Conservation (phyloP, 1,139 yeast genomes). For the Lodderomyces elongisporus region DNA sequence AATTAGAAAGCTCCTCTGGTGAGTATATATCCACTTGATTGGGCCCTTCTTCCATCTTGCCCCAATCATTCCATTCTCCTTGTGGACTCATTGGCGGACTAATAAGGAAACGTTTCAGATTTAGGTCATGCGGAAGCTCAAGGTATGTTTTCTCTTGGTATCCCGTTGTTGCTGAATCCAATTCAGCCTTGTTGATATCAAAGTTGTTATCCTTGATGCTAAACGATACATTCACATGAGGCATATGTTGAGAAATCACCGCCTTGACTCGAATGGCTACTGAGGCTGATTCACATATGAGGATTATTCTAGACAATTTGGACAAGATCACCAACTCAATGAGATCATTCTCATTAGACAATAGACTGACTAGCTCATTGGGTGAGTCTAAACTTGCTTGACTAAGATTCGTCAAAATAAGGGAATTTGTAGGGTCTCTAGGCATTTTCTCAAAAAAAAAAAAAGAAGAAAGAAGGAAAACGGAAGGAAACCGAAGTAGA, state of each 20-base stretch:
- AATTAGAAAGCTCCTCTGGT: conserved; percentile 39
- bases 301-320: conserved; percentile 31
- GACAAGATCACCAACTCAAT: conserved; percentile 32
- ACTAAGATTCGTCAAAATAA: conserved; percentile 32
- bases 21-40: conserved; percentile 31
- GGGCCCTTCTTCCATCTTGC: conserved; percentile 41
- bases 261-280: conserved; percentile 20
- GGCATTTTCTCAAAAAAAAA: not conserved
- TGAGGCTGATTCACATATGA: conserved; percentile 26
- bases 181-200: conserved; percentile 8
- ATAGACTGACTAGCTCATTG: conserved; percentile 18
- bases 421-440: conserved; percentile 33
- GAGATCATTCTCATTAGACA: conserved; percentile 22
- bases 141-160: conserved; percentile 24
- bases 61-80: conserved; percentile 45
- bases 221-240: conserved; percentile 19
- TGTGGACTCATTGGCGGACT: conserved; percentile 49
- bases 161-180: too few relatives aligned
- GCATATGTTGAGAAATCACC: too few relatives aligned
- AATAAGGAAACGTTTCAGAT: conserved; percentile 37
- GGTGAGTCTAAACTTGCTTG: conserved; percentile 23
- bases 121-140: conserved; percentile 40
- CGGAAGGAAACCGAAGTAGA: not conserved
- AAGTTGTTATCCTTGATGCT: conserved; percentile 33
- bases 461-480: not conserved